Percentiles rank a stretch among this genome's conserved stretches.
Conservation (phyloP, 495 filamentous ascomycete genomes). For the Lophium mytilinum region DNA sequence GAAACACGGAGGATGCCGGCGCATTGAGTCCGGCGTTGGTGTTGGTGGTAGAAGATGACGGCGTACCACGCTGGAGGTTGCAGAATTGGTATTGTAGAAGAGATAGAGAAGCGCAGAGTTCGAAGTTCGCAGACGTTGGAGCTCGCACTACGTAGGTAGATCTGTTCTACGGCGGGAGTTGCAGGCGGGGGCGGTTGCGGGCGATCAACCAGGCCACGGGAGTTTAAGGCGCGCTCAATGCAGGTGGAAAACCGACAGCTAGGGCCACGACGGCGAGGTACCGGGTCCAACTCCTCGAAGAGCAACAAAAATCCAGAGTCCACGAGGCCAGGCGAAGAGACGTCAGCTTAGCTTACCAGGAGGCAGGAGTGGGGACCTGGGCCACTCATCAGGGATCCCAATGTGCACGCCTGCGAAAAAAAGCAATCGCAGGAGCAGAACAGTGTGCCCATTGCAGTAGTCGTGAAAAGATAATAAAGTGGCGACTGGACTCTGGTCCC, state of each 20-base stretch:
- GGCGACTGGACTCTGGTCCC: conserved; percentile 12
- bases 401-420: neutral
- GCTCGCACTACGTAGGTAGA: conserved; percentile 14
- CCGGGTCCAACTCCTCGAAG: conserved; percentile 4
- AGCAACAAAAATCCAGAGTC: neutral
- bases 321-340: neutral
- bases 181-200: conserved; percentile 21
- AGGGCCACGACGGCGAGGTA: conserved; percentile 16
- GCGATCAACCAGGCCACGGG: conserved; percentile 26
- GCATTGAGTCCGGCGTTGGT: conserved; percentile 12
- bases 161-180: conserved; percentile 18
- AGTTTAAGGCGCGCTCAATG: conserved; percentile 18
- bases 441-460: conserved; percentile 15
- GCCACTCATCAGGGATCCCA: neutral
- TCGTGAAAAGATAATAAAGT: conserved; percentile 20
- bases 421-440: conserved; percentile 4
- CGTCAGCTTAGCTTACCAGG: neutral
- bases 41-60: too few species aligned
- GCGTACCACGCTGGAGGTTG: too few species aligned
- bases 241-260: conserved; percentile 23
- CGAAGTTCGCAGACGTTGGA: conserved; percentile 18
- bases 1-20: conserved; percentile 4
- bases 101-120: neutral
- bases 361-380: neutral
- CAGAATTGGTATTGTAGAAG: neutral